Conservation (phyloP, 305 asterid species). For the Ilex paraguariensis region DNA sequence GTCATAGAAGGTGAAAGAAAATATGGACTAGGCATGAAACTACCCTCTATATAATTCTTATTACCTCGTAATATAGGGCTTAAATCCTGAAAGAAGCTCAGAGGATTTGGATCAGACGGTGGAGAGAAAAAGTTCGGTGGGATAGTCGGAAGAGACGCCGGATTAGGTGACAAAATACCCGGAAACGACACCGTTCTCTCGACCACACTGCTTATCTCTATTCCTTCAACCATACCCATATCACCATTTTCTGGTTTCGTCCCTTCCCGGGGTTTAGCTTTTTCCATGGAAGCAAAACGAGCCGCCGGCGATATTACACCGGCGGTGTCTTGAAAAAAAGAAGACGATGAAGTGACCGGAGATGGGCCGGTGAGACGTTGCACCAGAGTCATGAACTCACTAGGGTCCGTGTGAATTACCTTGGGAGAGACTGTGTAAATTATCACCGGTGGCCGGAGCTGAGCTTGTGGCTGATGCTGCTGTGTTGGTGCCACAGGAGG, state of each 20-base stretch:
- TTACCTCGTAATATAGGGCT: conserved; percentile 66
- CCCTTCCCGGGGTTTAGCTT: conserved; percentile 38
- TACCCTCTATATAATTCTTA: conserved; percentile 41
- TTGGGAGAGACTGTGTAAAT: background rate
- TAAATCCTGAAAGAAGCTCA: conserved; percentile 48
- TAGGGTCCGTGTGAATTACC: background rate
- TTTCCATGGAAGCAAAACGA: conserved; percentile 72
- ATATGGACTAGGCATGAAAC: conserved; percentile 54
- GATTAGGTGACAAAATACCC: conserved; percentile 84
- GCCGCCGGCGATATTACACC: conserved; percentile 83
- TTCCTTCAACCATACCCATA: conserved; percentile 32
- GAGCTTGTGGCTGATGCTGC: too few relatives aligned
- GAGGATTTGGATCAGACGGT: conserved; percentile 42
- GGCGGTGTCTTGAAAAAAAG: conserved; percentile 32
- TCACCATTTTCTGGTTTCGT: conserved; percentile 22
- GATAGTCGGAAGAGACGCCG: conserved; percentile 67
- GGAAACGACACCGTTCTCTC: conserved; percentile 50
- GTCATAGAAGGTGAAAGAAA: conserved; percentile 59
- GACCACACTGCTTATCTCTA: conserved; percentile 34
- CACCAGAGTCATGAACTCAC: background rate
- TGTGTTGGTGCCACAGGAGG: background rate
- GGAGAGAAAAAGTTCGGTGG: conserved; percentile 71
- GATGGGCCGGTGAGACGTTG: conserved; percentile 5
- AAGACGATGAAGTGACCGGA: conserved; percentile 18
- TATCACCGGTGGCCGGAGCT: background rate